phyloP scores from a whole-genome alignment of 139 green algal genomes.

The Asterochloris sp. region DNA sequence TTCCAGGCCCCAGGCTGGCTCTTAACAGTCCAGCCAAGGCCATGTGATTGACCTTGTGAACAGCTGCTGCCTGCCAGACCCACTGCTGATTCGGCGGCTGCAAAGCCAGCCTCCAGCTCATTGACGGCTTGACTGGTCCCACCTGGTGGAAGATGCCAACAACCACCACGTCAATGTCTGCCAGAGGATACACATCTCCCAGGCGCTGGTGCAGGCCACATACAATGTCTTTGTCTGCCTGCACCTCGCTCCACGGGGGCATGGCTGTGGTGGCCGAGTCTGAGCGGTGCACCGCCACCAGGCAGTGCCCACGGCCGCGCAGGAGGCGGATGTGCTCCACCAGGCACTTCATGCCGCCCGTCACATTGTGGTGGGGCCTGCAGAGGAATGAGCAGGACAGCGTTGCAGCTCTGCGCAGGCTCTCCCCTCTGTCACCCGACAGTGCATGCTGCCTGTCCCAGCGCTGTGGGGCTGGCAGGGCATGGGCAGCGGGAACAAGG shows the following conservation, averaged over 20 bases:
- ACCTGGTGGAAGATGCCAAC: constrained; percentile 75
- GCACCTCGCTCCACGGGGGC: constrained; percentile 54
- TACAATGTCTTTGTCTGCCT: constrained; percentile 43
- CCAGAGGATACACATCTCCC: constrained; percentile 42
- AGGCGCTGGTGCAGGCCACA: constrained; percentile 51
- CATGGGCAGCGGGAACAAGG: no score
- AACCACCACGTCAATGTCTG: constrained; percentile 57
- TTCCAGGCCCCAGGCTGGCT: no score
- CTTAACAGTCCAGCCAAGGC: background rate
- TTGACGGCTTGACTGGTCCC: no score
- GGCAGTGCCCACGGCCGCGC: constrained; percentile 26
- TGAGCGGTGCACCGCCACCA: constrained; percentile 56
- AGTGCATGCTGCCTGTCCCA: no score
- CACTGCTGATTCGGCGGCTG: no score
- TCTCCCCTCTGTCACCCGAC: no score
- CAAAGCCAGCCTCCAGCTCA: no score
- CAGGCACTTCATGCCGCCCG: constrained; percentile 64
- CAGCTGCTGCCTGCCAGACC: background rate
- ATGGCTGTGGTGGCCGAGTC: constrained; percentile 48
- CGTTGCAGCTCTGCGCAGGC: no score
- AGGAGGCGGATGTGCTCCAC: constrained; percentile 36
- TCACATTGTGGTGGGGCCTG: constrained; percentile 21
- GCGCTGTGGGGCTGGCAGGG: no score
- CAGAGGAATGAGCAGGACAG: no score
- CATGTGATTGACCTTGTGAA: background rate